These are phyloP conservation scores for Begonia masoniana DNA, from an alignment of 306 rosid genomes.

Conservation along the genomic window DNA sequence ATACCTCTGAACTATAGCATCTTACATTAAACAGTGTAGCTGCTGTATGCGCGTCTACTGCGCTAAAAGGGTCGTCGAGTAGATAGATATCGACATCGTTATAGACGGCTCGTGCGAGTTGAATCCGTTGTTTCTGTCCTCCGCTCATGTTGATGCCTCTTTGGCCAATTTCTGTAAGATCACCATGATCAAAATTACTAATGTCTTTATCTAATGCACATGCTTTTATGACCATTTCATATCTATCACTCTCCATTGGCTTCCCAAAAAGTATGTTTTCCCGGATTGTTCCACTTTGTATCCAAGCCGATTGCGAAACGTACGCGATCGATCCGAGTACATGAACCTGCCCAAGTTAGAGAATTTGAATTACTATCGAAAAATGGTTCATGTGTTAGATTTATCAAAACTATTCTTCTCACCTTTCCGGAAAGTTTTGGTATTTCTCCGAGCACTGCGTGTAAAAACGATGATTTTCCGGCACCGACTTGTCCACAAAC, in stretches of 20 bases:
- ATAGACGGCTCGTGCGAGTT: constrained; percentile 71
- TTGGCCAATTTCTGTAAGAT: constrained; percentile 82
- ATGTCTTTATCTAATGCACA: constrained; percentile 70
- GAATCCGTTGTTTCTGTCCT: constrained; percentile 86
- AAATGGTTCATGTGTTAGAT: constrained; percentile 2
- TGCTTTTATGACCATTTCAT: constrained; percentile 42
- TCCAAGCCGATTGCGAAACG: constrained; percentile 77
- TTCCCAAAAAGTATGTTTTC: constrained; percentile 66
- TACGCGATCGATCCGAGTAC: constrained; percentile 49
- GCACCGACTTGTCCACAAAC: constrained; percentile 74
- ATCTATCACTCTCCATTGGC: constrained; percentile 43
- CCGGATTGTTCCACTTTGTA: constrained; percentile 68
- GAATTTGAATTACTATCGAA: constrained; percentile 1
- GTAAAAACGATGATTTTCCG: constrained; percentile 69
- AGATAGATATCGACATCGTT: constrained; percentile 68
- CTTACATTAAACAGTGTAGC: constrained; percentile 54
- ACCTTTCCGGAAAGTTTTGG: constrained; percentile 61
- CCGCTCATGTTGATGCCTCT: constrained; percentile 87
- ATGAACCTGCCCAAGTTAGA: constrained; percentile 31
- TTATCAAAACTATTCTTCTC: constrained; percentile 15
- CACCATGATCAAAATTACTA: constrained; percentile 49
- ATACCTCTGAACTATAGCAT: background rate
- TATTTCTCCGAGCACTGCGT: constrained; percentile 63
- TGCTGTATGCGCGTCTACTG: constrained; percentile 77
- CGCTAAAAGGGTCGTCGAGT: constrained; percentile 78